A percentile compares a stretch with the other conserved stretches of the same genome.
These are phyloP conservation scores for Yarrowia yakushimensis DNA, from an alignment of 805 yeast species.

Conservation along the genomic window DNA sequence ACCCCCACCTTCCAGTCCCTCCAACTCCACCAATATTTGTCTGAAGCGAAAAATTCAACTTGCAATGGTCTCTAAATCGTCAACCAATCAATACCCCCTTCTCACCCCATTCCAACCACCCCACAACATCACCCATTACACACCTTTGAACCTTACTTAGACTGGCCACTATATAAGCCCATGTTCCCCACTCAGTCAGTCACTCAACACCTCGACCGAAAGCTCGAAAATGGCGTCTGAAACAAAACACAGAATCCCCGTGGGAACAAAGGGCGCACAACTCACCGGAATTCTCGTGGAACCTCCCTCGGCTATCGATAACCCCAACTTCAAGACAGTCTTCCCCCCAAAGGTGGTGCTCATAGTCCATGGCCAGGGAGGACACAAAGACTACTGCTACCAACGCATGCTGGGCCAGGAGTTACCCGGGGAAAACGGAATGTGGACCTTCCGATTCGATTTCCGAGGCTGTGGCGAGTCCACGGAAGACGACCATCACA, in stretches of 20 bases:
- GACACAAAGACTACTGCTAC: slow-evolving; percentile 78
- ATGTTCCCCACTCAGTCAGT: neutral
- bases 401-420: slow-evolving; percentile 59
- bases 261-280: neutral
- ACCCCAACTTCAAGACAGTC: neutral
- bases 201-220: neutral
- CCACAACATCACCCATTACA: neutral
- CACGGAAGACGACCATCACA: slow-evolving; percentile 44
- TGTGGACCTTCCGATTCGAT: slow-evolving; percentile 70
- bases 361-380: slow-evolving; percentile 79
- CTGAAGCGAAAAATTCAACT: too few species aligned
- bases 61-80: too few species aligned
- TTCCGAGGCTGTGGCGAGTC: slow-evolving; percentile 85
- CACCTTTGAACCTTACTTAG: neutral
- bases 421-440: slow-evolving; percentile 57
- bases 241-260: neutral
- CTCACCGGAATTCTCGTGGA: neutral
- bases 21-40: too few species aligned
- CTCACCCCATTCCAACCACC: neutral
- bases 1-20: too few species aligned
- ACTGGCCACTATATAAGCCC: neutral
- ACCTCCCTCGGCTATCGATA: slow-evolving; percentile 17
- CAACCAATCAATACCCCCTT: too few species aligned
- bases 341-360: slow-evolving; percentile 45
- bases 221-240: neutral